Base-by-base conservation (phyloP, 2,329 filamentous ascomycete species). In the Aspergillus ochraceoroseus region DNA sequence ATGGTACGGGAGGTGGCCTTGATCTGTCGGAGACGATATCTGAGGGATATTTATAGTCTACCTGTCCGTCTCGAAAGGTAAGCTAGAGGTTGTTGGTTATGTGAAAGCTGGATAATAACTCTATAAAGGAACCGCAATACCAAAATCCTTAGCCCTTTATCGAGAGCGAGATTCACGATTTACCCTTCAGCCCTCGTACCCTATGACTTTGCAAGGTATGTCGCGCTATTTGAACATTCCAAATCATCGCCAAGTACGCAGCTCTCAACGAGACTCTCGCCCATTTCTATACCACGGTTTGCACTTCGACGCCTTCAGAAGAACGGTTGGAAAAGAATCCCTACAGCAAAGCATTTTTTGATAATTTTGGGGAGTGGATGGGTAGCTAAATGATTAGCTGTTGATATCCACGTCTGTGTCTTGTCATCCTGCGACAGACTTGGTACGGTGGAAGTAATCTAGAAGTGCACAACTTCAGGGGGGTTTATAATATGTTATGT, bases 181-280 rank as follows among this genome's bases (percentile, higher is more conserved):
- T 20, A 19, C 15, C 8, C 29, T 32, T 32, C 19, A 22, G n/a
- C 30, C 30, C 18, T 22, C 30, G 14, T 8, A 22, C 18, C 30
- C 30, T 14, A 32, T 32, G 30, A 22, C 18, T 22, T 32, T 32
- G 30, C 18, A 32, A 22, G 18, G 30, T 32, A 32, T 22, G 30
- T 19, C 29, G 6, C 5, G 8, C 2, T 19, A 19, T 32, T 3
- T 7, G 18, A 19, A 6, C 30, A 12, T 7, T 22, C 12, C 12
- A 19, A 14, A 32, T 5, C 15, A 20, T 32, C 20, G 12, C 7
- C 20, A 32, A 32, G 29, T 32, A 19, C 14, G 23, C 8, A 32
- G 30, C 17, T 22, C n/a, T 32, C 4, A 22, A 22, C 30, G 6
- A 13, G 18, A 7, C 11, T 8, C 30, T 32, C 3, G 23, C 30